Conservation (phyloP, 2,329 filamentous ascomycete genomes). For the Botrytis deweyae region DNA sequence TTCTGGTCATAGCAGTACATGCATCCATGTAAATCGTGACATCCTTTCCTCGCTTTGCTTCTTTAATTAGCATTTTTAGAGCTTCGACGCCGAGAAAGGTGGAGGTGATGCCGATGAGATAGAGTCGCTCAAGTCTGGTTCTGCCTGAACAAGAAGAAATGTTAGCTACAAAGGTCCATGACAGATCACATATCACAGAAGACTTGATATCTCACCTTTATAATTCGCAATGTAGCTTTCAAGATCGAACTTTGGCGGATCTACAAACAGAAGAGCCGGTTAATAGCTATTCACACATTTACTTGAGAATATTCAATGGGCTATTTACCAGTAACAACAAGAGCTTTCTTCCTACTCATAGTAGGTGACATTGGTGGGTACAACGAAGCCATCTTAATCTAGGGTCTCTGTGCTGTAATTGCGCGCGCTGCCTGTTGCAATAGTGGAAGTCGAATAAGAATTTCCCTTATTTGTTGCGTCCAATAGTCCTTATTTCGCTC, state of each 20-base stretch:
- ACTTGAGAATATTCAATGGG: background rate
- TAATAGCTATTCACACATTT: constrained; percentile 6
- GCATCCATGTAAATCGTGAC: constrained; percentile 68
- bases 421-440: background rate
- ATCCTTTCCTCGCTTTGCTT: constrained; percentile 76
- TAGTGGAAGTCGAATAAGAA: background rate
- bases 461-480: background rate
- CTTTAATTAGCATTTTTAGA: constrained; percentile 70
- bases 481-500: constrained; percentile 1
- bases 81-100: constrained; percentile 76
- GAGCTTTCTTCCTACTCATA: constrained; percentile 26
- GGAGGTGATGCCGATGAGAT: constrained; percentile 77
- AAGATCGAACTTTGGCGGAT: constrained; percentile 79
- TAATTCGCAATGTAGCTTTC: constrained; percentile 92
- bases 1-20: constrained; percentile 61
- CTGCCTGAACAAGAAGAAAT: constrained; percentile 56
- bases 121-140: constrained; percentile 76
- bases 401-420: background rate
- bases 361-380: constrained; percentile 21
- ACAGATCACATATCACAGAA: background rate
- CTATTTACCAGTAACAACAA: constrained; percentile 28
- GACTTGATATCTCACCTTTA: constrained; percentile 54
- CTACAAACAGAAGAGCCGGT: constrained; percentile 24
- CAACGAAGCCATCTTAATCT: constrained; percentile 6
- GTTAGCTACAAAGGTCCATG: constrained; percentile 18